Evolutionary conservation across 108 stramenopile species (phyloP), one percentile per base, ranked within the genome.

Genomic region (Cyclotella baltica): DNA sequence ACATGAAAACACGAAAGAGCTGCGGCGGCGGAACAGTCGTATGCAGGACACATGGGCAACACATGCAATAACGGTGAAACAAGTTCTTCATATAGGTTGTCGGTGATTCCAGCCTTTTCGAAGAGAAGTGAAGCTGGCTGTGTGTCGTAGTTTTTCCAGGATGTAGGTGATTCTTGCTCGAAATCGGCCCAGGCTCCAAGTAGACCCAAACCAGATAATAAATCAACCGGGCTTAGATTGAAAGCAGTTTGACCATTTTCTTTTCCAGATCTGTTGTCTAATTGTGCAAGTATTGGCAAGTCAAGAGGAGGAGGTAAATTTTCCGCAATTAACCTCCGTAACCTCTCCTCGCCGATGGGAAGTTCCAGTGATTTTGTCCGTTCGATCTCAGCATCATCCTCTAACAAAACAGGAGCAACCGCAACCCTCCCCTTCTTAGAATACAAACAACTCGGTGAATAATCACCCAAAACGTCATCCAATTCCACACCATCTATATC

Each of bases 11-110:
- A 95, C 5, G 92, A 90, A 8, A 95, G 69, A 4, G 91, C 90
- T n/a, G 94, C 94, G 15, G 94, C 94, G 0, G 94, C 90, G 3
- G 90, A 92, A 77, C 91, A 91, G 71, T 92, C 94, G 56, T 90
- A 90, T 48, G 83, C 92, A 2, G 92, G 92, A 47, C 86, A 86
- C 94, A 95, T 92, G 16, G 94, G 94, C 38, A 92, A 73, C 11
- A 92, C 94, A 62, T 91, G 90, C 52, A 95, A 67, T 13, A 95
- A 56, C n/a, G 94, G 94, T 6, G 86, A 73, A 0, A 95, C 94
- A 22, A 92, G 76, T 70, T 92, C 93, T 33, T 84, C 71, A 61
- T 88, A 89, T 23, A 92, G 69, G 10, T 67, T 63, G 30, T 75
- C 75, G 0, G 90, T 87, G 16, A 92, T 79, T 2, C 92, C 92